A percentile compares a stretch with the other conserved stretches of the same genome.
phyloP scores from a whole-genome alignment of 257 asterid genomes.

The Rauvolfia tetraphylla region DNA sequence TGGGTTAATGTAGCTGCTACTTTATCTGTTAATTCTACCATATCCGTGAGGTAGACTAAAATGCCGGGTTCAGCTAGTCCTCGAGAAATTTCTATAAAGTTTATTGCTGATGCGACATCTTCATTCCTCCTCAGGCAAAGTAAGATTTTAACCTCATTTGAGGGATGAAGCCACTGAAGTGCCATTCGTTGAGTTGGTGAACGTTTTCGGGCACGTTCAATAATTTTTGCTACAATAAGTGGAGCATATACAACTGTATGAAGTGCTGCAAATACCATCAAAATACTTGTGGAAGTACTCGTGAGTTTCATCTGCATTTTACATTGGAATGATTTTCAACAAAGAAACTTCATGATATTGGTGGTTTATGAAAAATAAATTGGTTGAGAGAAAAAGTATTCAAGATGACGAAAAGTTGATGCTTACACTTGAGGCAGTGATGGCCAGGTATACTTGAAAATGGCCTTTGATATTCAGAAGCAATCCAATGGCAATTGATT shows the following conservation, averaged over 20 bases:
- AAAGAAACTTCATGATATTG: too few species aligned
- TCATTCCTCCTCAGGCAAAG: conserved; percentile 60
- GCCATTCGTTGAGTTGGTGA: conserved; percentile 86
- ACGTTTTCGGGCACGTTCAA: conserved; percentile 69
- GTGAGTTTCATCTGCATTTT: conserved; percentile 56
- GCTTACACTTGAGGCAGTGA: conserved; percentile 54
- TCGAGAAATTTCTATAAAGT: conserved; percentile 64
- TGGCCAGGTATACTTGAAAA: conserved; percentile 76
- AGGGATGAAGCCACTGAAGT: conserved; percentile 61
- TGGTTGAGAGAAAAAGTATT: neutral
- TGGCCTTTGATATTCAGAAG: conserved; percentile 84
- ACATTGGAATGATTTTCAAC: neutral
- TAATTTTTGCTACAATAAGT: conserved; percentile 56
- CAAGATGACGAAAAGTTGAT: neutral
- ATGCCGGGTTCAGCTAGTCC: conserved; percentile 72
- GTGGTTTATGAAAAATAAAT: neutral
- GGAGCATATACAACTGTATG: conserved; percentile 70
- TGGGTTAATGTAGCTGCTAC: conserved; percentile 69
- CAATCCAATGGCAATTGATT: conserved; percentile 74
- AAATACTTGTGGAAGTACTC: conserved; percentile 51
- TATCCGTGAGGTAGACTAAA: conserved; percentile 63
- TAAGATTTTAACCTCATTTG: conserved; percentile 55
- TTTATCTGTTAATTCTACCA: conserved; percentile 69
- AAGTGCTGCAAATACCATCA: conserved; percentile 54
- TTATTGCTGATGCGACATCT: conserved; percentile 44